phyloP scores from a whole-genome alignment of 2,329 filamentous ascomycete species.

The Fusarium aywerte region DNA sequence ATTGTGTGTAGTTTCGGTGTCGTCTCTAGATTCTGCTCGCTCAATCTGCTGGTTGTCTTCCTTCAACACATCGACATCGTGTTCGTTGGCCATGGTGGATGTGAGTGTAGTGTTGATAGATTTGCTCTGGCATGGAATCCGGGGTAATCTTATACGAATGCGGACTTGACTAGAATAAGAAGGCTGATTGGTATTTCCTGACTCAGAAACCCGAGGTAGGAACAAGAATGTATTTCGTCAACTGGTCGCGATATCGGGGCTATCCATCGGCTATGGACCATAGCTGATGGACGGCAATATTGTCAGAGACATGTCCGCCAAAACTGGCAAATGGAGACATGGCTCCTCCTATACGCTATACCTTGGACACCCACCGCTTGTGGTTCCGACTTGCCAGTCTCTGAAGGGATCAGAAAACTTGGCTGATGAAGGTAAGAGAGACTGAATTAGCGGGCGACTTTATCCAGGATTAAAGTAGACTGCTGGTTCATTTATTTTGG shows the following conservation, averaged over 20 bases:
- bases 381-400: too few species aligned
- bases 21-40: background rate
- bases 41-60: constrained; percentile 14
- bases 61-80: constrained; percentile 3
- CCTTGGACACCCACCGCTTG: background rate
- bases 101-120: background rate
- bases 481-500: too few species aligned
- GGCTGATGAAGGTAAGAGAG: too few species aligned
- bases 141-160: background rate
- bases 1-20: background rate
- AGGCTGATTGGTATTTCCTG: background rate
- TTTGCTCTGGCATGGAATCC: background rate
- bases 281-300: background rate
- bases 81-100: background rate
- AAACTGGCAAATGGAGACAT: background rate
- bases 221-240: too few species aligned
- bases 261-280: constrained; percentile 10
- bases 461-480: too few species aligned
- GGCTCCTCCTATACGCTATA: background rate
- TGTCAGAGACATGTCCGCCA: background rate
- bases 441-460: too few species aligned
- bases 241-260: background rate
- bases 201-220: background rate
- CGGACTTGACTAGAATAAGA: background rate
- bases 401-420: too few species aligned